Evolutionary conservation across 192 early-diverging fungal genomes (phyloP).

Genomic region (Entrophospora sp.): DNA sequence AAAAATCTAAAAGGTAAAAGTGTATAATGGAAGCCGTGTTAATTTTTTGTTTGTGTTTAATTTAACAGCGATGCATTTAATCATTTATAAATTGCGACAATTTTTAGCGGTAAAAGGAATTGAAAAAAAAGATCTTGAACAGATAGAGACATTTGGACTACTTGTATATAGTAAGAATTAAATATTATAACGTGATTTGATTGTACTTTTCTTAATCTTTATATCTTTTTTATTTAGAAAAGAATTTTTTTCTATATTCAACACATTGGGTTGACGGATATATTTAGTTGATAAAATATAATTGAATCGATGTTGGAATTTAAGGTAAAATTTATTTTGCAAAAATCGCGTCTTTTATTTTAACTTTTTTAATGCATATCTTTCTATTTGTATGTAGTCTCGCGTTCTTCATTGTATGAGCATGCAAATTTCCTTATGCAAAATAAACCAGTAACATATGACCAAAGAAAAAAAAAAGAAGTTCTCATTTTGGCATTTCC

Average conservation of each 20-base stretch:
- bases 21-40: background rate
- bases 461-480: too few species aligned
- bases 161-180: background rate
- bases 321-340: too few species aligned
- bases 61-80: background rate
- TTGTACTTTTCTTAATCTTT: background rate
- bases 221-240: background rate
- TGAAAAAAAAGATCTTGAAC: background rate
- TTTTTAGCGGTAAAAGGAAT: background rate
- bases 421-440: too few species aligned
- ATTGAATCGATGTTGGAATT: background rate
- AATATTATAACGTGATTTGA: background rate
- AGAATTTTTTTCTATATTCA: background rate
- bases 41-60: background rate
- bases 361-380: too few species aligned
- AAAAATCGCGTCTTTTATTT: too few species aligned
- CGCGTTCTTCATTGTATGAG: too few species aligned
- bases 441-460: too few species aligned
- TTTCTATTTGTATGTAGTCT: too few species aligned
- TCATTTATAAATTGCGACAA: background rate
- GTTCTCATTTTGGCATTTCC: too few species aligned
- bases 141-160: background rate
- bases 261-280: background rate
- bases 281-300: background rate
- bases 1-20: background rate